Conservation (phyloP, 768 basidiomycete species). For the Myochromella boudieri region DNA sequence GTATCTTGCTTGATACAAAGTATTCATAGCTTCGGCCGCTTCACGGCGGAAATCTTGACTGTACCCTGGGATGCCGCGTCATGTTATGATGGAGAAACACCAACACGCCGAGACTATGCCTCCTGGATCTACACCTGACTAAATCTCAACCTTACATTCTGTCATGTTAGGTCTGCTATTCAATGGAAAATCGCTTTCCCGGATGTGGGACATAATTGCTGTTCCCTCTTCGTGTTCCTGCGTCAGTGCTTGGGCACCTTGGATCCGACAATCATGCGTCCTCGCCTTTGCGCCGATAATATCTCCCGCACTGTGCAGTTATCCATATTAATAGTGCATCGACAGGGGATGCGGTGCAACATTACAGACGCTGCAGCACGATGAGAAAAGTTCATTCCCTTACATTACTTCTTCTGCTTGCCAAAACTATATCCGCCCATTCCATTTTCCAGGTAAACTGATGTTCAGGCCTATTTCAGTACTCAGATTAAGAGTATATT, state of each 20-base stretch:
- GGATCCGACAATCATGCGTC: conserved; percentile 3
- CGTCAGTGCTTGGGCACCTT: neutral
- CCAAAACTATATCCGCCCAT: conserved; percentile 38
- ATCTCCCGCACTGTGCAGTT: too few relatives aligned
- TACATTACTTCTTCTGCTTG: conserved; percentile 28
- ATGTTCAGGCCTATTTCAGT: too few relatives aligned
- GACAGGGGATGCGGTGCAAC: neutral
- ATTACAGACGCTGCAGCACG: neutral
- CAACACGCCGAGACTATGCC: neutral
- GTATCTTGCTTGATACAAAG: neutral
- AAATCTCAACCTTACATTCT: neutral
- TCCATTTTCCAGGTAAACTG: conserved; percentile 47
- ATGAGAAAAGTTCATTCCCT: conserved; percentile 27
- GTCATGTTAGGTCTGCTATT: conserved; percentile 1
- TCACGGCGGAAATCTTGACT: conserved; percentile 11
- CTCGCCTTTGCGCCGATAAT: too few relatives aligned
- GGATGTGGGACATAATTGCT: neutral
- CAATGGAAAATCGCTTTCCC: conserved; percentile 1
- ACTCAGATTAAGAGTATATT: too few relatives aligned
- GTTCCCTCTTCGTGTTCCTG: neutral
- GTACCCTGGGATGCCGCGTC: neutral
- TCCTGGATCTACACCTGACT: neutral
- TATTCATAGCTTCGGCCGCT: conserved; percentile 18
- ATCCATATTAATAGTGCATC: neutral
- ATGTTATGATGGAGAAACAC: neutral